Evolutionary conservation across 2,329 filamentous ascomycete species (phyloP), one percentile per base, ranked within the genome.

Genomic region (Uncinocarpus reesii): DNA sequence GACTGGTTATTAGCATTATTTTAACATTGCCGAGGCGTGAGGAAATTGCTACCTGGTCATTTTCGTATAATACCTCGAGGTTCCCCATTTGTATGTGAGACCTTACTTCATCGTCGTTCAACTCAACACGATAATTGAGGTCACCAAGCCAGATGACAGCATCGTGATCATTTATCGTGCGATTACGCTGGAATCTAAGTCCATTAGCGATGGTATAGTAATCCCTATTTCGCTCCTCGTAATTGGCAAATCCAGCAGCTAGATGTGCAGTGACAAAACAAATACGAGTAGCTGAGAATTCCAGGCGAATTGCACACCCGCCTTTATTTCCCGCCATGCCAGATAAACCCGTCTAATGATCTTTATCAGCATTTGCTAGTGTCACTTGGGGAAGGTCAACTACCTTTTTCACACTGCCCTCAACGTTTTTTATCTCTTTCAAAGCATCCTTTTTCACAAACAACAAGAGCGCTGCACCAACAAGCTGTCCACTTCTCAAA

Each of bases 301-400:
- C 90, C 66, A 98, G 85, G 3, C 92, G 83, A 58, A 98, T 95
- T 1, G 89, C 92, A 42, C 95, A 93, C 0, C 92, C 92, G 15
- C 92, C 92, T 69, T 98, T 98, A 70, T 98, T 98, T 18, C 92
- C 92, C 23, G 89, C 90, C 75, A 98, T 95, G 4, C 92, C 92
- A 20, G 89, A 95, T 75, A 98, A 81, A 3, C 92, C 92, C 1
- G 80, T 84, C 75, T 64, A 76, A 77, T 8, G 20, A 29, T 7
- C 16, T 20, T 47, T 20, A 44, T 55, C 21, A 58, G 61, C 51
- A n/a, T 8, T 7, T 7, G 29, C n/a, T 10, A 18, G 21, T 3
- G 24, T 26, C 13, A 35, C 11, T 13, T 28, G 29, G 37, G 15
- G 23, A 11, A 10, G 41, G 62, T 54, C 13, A 20, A 20, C 10